Conservation (phyloP, 2,329 filamentous ascomycete genomes). For the Pleomassaria siparia region DNA sequence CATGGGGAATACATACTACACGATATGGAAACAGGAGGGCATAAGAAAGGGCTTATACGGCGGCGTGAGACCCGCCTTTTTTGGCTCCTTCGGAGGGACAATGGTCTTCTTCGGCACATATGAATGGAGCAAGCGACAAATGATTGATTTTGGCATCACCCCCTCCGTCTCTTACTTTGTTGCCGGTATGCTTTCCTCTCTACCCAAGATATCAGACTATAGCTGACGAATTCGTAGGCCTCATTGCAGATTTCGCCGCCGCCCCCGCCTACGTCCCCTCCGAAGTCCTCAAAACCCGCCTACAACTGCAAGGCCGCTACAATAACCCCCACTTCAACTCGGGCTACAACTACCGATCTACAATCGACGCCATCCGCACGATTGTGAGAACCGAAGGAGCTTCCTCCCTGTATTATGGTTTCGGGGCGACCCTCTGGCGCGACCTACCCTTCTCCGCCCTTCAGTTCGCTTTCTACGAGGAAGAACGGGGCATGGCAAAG, state of each 20-base stretch:
- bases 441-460: conserved; percentile 94
- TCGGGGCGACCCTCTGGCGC: conserved; percentile 90
- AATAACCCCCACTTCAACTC: conserved; percentile 94
- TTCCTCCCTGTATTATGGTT: conserved; percentile 89
- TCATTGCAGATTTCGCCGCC: conserved; percentile 87
- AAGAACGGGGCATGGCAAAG: conserved; percentile 81
- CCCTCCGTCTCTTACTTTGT: conserved; percentile 83
- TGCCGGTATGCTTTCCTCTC: conserved; percentile 61
- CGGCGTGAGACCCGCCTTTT: conserved; percentile 86
- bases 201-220: neutral
- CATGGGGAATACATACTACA: conserved; percentile 86
- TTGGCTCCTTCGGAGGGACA: conserved; percentile 91
- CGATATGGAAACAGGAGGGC: conserved; percentile 90
- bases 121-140: conserved; percentile 86
- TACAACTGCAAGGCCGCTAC: conserved; percentile 91
- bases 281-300: conserved; percentile 94
- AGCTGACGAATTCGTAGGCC: conserved; percentile 58
- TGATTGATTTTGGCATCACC: conserved; percentile 82
- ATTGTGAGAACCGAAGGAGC: conserved; percentile 83
- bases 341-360: conserved; percentile 93
- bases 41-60: conserved; percentile 84
- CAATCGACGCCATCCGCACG: conserved; percentile 78
- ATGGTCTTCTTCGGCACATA: conserved; percentile 96
- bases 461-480: conserved; percentile 98
- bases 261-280: conserved; percentile 95